Percentiles rank a stretch among this genome's conserved stretches.
These are phyloP conservation scores for Trichoderma sp. DNA, from an alignment of 2,329 filamentous ascomycete genomes.

Conservation along the genomic window DNA sequence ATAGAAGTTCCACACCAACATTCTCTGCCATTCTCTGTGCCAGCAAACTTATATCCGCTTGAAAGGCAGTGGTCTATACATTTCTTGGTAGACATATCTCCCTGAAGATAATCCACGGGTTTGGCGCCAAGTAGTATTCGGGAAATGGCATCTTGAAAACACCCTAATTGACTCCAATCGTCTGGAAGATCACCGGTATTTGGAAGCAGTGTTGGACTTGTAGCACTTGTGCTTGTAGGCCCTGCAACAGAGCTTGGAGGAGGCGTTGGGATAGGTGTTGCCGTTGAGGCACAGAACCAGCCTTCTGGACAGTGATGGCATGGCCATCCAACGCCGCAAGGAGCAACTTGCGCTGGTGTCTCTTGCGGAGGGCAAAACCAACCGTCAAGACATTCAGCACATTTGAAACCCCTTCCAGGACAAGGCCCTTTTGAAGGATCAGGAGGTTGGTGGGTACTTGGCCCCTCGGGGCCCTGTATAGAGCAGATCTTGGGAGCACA, in stretches of 20 bases:
- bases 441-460: background rate
- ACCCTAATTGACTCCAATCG: slow-evolving; percentile 33
- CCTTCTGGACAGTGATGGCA: slow-evolving; percentile 32
- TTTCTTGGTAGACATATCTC: slow-evolving; percentile 46
- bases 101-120: slow-evolving; percentile 28
- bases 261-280: background rate
- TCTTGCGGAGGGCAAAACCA: slow-evolving; percentile 34
- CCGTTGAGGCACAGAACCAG: slow-evolving; percentile 28
- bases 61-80: slow-evolving; percentile 48
- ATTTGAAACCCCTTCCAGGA: slow-evolving; percentile 29
- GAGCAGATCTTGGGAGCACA: slow-evolving; percentile 7
- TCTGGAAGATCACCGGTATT: background rate
- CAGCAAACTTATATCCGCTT: slow-evolving; percentile 43
- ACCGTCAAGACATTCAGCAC: slow-evolving; percentile 31
- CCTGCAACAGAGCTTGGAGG: background rate
- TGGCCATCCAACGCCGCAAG: slow-evolving; percentile 33
- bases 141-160: slow-evolving; percentile 31
- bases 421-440: slow-evolving; percentile 23
- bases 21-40: slow-evolving; percentile 48
- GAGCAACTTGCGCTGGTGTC: slow-evolving; percentile 30
- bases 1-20: slow-evolving; percentile 48
- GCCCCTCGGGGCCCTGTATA: background rate
- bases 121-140: slow-evolving; percentile 25
- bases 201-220: background rate
- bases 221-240: background rate